Base-by-base conservation (phyloP, 2,329 filamentous ascomycete species). In the Cladosporium sp. region DNA sequence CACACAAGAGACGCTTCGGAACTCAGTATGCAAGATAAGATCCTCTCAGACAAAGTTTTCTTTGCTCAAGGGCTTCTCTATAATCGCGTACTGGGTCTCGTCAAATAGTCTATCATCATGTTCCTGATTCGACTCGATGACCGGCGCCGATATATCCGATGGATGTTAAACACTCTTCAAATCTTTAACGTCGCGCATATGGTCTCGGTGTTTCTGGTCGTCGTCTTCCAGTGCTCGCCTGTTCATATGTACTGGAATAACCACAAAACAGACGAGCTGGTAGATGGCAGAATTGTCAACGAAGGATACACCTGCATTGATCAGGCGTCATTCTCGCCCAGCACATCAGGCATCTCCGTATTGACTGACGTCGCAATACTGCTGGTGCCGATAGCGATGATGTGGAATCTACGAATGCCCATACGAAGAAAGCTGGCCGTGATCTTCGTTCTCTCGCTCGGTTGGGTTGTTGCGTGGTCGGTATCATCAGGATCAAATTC, bases 331-430 rank as follows among this genome's bases (percentile, higher is more conserved):
- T 78, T 79, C 66, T 73, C 77, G 18, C 69, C 78, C 5, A 67
- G 70, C 4, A 76, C 73, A 30, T 77, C 76, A 59, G 72, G 68
- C 13, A 61, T 78, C 2, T 75, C 74, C 58, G 77, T 79, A 58
- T 70, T 78, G 49, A 77, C 78, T 65, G 75, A 78, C 51, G 73
- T 82, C 25, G 71, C 81, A n/a, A 74, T 77, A 51, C 75, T 82
- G 14, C 73, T 76, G 1, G 77, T 79, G 25, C 80, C 80, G 2
- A 74, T 79, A 34, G 76, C 79, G 5, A 77, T 79, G 69, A 76
- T 82, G 1, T 82, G 79, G 79, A 75, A 76, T 16, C 71, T 82
- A n/a, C 76, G 80, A 62, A 79, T 82, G 77, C 74, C 75, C 0
- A 63, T 70, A 32, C 75, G 76, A 7, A 80, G 77, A 49, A 78